A percentile compares a stretch with the other conserved stretches of the same genome.
phyloP scores from a whole-genome alignment of 345 rosid genomes.

The Gossypium herbaceum region DNA sequence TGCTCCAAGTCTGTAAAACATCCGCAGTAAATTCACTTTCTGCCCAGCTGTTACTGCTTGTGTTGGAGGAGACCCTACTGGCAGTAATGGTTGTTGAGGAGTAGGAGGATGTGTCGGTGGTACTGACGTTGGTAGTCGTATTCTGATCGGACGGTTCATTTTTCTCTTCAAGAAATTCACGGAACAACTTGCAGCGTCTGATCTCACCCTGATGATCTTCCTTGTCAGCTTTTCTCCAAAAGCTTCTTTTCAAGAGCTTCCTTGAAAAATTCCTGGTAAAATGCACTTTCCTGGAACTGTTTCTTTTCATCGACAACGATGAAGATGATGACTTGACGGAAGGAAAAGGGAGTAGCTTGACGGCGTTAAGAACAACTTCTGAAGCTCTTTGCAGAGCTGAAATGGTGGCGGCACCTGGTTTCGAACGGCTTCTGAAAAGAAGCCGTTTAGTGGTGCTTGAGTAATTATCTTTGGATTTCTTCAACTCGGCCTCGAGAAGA shows the following conservation, averaged over 20 bases:
- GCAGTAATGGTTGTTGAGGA: background rate
- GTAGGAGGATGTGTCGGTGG: background rate
- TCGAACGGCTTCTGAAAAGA: constrained; percentile 27
- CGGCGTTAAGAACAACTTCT: constrained; percentile 49
- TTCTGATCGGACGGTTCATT: constrained; percentile 34
- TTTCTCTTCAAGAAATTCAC: constrained; percentile 43
- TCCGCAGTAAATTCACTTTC: constrained; percentile 45
- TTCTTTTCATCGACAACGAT: constrained; percentile 13
- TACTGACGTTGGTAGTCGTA: constrained; percentile 1
- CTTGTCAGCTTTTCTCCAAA: constrained; percentile 42
- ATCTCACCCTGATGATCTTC: constrained; percentile 19
- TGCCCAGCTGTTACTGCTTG: constrained; percentile 37
- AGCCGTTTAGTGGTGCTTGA: constrained; percentile 19
- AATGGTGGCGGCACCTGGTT: background rate
- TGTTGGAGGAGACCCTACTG: constrained; percentile 20
- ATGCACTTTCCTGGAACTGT: constrained; percentile 14
- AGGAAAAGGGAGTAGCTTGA: constrained; percentile 53
- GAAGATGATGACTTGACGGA: constrained; percentile 32
- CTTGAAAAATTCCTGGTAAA: constrained; percentile 48
- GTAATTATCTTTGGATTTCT: constrained; percentile 27
- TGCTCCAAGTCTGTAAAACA: constrained; percentile 31
- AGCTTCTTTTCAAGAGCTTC: constrained; percentile 40
- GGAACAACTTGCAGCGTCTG: constrained; percentile 46
- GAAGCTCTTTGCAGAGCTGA: constrained; percentile 66
- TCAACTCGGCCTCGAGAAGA: constrained; percentile 63